Conservation (phyloP, 345 rosid genomes). For the Linum tenue region DNA sequence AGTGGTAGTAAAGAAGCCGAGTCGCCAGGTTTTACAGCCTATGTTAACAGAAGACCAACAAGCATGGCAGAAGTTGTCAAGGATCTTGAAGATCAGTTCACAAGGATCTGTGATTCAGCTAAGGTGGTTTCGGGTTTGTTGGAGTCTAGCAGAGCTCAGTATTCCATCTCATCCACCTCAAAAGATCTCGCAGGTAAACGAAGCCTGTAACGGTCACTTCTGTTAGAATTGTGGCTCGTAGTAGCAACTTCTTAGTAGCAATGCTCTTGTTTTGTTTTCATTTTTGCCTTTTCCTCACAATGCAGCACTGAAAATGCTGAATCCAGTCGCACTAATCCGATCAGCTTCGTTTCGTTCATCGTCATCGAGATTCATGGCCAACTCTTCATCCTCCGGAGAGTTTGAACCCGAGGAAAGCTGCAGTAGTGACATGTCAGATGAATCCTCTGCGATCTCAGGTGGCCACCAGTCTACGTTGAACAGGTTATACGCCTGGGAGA, state of each 20-base stretch:
- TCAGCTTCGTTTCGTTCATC: conserved; percentile 86
- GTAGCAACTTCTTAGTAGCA: not conserved
- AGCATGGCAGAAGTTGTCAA: conserved; percentile 89
- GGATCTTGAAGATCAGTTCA: conserved; percentile 83
- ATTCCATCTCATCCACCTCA: conserved; percentile 28
- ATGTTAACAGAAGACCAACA: conserved; percentile 83
- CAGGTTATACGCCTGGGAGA: conserved; percentile 83
- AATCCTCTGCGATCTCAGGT: conserved; percentile 45
- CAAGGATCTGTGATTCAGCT: conserved; percentile 50
- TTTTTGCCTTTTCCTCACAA: not conserved
- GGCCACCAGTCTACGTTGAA: conserved; percentile 86
- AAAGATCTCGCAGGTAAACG: conserved; percentile 62
- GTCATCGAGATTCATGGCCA: conserved; percentile 65
- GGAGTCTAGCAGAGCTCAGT: conserved; percentile 72
- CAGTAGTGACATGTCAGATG: conserved; percentile 45
- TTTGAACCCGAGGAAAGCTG: conserved; percentile 39
- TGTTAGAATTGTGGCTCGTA: no score
- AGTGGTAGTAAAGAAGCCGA: conserved; percentile 24
- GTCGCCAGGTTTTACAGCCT: conserved; percentile 78
- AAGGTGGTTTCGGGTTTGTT: conserved; percentile 65
- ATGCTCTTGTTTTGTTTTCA: not conserved
- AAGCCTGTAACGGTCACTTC: no score
- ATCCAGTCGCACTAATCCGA: conserved; percentile 82
- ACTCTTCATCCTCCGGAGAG: conserved; percentile 48
- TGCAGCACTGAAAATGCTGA: conserved; percentile 81